Base-by-base conservation (phyloP, 129 eudicot species). In the Pseudognaphalium luteoalbum region DNA sequence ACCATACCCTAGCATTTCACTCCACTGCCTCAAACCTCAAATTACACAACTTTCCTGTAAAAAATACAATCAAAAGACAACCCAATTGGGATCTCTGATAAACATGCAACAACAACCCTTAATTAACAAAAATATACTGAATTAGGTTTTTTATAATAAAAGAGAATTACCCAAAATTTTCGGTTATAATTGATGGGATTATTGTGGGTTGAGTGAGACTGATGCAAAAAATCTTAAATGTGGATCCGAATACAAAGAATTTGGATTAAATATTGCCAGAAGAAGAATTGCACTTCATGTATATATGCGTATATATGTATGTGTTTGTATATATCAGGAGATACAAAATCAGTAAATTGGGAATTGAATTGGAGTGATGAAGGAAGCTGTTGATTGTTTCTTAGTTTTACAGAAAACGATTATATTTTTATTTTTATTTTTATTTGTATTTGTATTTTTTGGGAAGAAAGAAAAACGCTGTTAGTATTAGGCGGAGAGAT, bases 1-100 rank as follows among this genome's bases (percentile, higher is more conserved):
- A 59, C 81, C 92, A 80, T 68, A 83, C 81, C 85, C 89, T 91
- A 80, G 83, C 78, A 81, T 77, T 83, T 80, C 85, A 79, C 80
- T 82, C 86, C 70, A 75, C 72, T 76, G 37, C 19, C 56, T 10
- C 1, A 14, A 78, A 72, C 68, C 80, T 78, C 64, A 17, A 76
- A 66, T 54, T 37, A 72, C 5, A 51, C 34, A 47, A 58, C 19
- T 56, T 51, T 54, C 61, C 71, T 69, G 83, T 73, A 22, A 25
- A 66, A 5, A 70, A 79, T 52, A 60, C 66, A 61, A 44, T 19
- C 78, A 62, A 80, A 54, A 30, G 39, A 66, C 20, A 19, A 52
- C 78, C 59, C 70, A 88, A 70, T 81, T 57, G 78, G 71, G 88
- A 77, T 88, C 90, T 63, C 74, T 47, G 54, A 79, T 35, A 56